A percentile compares a stretch with the other conserved stretches of the same genome.
Conservation (phyloP, 2,329 filamentous ascomycete species). For the Calonectria honghensis region DNA sequence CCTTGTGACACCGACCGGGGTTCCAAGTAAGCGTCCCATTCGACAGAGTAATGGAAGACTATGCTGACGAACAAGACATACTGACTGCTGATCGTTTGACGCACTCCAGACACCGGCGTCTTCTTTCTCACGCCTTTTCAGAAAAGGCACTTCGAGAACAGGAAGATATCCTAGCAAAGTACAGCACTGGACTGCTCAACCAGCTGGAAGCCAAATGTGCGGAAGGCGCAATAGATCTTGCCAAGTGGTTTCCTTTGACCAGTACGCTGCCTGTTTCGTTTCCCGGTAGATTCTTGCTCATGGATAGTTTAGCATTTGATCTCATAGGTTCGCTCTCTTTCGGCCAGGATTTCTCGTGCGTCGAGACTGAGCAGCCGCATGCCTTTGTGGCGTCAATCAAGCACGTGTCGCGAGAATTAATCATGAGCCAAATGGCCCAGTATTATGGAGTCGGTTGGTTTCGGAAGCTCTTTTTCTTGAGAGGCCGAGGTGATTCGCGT, state of each 20-base stretch:
- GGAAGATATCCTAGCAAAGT: constrained; percentile 43
- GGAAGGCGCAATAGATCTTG: constrained; percentile 39
- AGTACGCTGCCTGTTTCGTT: constrained; percentile 32
- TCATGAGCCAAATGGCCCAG: constrained; percentile 47
- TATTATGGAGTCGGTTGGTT: constrained; percentile 36
- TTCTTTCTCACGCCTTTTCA: constrained; percentile 47
- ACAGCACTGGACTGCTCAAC: constrained; percentile 42
- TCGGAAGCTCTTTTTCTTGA: constrained; percentile 7
- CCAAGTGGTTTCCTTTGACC: constrained; percentile 46
- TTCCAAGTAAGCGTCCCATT: constrained; percentile 41
- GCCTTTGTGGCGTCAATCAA: constrained; percentile 48
- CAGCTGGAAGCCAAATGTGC: constrained; percentile 37
- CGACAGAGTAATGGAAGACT: too few relatives aligned
- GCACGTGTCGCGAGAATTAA: constrained; percentile 43
- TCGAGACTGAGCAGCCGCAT: constrained; percentile 46
- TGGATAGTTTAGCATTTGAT: constrained; percentile 41
- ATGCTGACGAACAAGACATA: constrained; percentile 41
- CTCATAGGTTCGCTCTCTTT: constrained; percentile 49
- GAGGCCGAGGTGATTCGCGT: constrained; percentile 22
- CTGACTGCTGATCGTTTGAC: constrained; percentile 46
- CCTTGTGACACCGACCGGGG: constrained; percentile 44
- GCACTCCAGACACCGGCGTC: constrained; percentile 45
- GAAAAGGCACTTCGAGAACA: constrained; percentile 49
- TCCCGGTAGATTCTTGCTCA: not conserved
- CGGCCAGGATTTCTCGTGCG: constrained; percentile 46